phyloP scores from a whole-genome alignment of 176 grass and related monocot genomes.

The Otatea glauca region DNA sequence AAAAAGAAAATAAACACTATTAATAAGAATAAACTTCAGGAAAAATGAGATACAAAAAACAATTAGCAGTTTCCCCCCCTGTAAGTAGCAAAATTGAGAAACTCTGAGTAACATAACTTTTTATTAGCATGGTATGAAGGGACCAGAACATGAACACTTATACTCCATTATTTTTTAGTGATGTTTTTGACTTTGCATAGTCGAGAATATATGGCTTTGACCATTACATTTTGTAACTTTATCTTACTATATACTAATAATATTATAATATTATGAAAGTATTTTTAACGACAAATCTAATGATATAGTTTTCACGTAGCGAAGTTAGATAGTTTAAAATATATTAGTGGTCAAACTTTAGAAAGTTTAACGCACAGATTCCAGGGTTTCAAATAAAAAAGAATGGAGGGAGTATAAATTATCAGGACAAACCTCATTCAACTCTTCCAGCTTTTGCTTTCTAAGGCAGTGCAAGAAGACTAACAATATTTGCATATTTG shows the following conservation, averaged over 20 bases:
- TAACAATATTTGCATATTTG: constrained; percentile 98
- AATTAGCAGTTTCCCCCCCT: background rate
- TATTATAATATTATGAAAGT: too few species aligned
- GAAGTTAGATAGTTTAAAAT: too few species aligned
- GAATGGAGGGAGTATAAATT: background rate
- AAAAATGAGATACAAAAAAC: background rate
- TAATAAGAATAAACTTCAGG: constrained; percentile 16
- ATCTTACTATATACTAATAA: too few species aligned
- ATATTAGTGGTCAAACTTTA: too few species aligned
- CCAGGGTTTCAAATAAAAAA: too few species aligned
- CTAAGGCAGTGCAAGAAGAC: constrained; percentile 96
- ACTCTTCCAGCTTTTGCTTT: constrained; percentile 93
- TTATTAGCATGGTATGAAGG: background rate
- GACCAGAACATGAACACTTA: background rate
- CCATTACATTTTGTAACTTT: too few species aligned
- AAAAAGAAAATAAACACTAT: constrained; percentile 20
- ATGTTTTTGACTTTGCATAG: too few species aligned
- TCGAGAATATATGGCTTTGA: too few species aligned
- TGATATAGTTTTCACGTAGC: too few species aligned
- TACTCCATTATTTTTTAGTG: too few species aligned
- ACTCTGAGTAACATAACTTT: background rate
- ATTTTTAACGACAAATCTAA: too few species aligned
- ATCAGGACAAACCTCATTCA: constrained; percentile 77
- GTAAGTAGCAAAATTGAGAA: background rate
- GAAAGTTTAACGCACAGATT: too few species aligned